Conservation (phyloP, 768 basidiomycete species). For the Leccinum aurantiacum region DNA sequence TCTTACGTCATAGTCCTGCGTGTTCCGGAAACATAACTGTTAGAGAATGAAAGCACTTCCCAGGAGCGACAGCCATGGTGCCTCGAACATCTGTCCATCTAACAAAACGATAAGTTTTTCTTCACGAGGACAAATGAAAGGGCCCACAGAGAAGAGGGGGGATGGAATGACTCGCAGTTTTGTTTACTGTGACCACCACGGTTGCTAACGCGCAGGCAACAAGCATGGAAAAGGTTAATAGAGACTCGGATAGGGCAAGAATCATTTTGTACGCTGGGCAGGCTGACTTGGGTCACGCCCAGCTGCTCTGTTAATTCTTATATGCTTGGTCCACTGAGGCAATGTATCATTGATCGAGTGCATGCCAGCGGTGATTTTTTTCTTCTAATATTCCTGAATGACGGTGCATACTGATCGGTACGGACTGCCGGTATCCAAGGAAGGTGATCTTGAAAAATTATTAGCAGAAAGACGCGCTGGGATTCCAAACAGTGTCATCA, state of each 20-base stretch:
- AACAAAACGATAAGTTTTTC: background rate
- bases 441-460: background rate
- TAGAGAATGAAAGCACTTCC: background rate
- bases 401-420: background rate
- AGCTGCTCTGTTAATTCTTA: background rate
- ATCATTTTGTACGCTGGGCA: background rate
- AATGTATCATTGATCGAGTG: background rate
- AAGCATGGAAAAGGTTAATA: conserved; percentile 3
- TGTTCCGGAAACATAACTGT: background rate
- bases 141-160: conserved; percentile 50
- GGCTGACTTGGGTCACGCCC: too few relatives aligned
- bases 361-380: background rate
- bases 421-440: background rate
- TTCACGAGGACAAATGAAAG: background rate
- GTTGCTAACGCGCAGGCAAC: conserved; percentile 2
- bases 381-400: background rate
- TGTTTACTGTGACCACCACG: conserved; percentile 43
- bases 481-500: too few relatives aligned
- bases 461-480: too few relatives aligned
- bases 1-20: conserved; percentile 60
- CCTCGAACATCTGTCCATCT: conserved; percentile 64
- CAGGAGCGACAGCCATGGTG: conserved; percentile 19
- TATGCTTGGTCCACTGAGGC: background rate
- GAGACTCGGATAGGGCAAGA: background rate
- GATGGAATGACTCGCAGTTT: conserved; percentile 50